Evolutionary conservation across 1,139 yeast genomes (phyloP).

Genomic region (Candida dubliniensis): DNA sequence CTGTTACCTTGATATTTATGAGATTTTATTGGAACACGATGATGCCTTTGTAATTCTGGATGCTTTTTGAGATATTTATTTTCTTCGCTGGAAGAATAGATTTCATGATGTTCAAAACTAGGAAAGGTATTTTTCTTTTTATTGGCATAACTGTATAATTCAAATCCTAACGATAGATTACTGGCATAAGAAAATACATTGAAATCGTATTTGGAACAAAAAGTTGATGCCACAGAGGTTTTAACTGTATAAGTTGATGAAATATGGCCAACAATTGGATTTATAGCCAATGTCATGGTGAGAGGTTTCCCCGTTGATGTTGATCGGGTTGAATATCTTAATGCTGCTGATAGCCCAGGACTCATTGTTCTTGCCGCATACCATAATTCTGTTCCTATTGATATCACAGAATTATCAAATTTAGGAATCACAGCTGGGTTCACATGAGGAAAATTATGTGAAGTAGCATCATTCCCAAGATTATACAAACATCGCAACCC

Average conservation of each 20-base stretch:
- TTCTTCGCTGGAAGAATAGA: slow-evolving; percentile 10
- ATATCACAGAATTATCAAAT: slow-evolving; percentile 51
- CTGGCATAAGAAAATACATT: slow-evolving; percentile 90
- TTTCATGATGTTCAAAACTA: slow-evolving; percentile 10
- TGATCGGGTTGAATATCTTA: slow-evolving; percentile 83
- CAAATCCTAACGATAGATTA: slow-evolving; percentile 83
- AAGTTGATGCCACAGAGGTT: slow-evolving; percentile 73
- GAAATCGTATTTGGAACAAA: slow-evolving; percentile 85
- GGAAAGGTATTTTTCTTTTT: slow-evolving; percentile 14
- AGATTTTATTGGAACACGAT: slow-evolving; percentile 5
- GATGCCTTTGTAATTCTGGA: slow-evolving; percentile 4
- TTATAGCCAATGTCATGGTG: slow-evolving; percentile 81
- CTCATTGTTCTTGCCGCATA: slow-evolving; percentile 82
- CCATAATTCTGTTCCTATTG: slow-evolving; percentile 88
- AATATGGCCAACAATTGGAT: slow-evolving; percentile 88
- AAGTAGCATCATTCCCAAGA: slow-evolving; percentile 47
- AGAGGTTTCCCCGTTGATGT: slow-evolving; percentile 86
- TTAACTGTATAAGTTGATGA: slow-evolving; percentile 87
- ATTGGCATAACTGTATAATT: slow-evolving; percentile 57
- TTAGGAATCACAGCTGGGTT: slow-evolving; percentile 30
- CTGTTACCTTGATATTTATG: slow-evolving; percentile 9
- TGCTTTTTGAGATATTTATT: slow-evolving; percentile 9
- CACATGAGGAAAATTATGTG: slow-evolving; percentile 6
- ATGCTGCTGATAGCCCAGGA: slow-evolving; percentile 81
- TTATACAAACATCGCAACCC: slow-evolving; percentile 83